phyloP scores from a whole-genome alignment of 805 yeast species.

The Candida multigemmis region DNA sequence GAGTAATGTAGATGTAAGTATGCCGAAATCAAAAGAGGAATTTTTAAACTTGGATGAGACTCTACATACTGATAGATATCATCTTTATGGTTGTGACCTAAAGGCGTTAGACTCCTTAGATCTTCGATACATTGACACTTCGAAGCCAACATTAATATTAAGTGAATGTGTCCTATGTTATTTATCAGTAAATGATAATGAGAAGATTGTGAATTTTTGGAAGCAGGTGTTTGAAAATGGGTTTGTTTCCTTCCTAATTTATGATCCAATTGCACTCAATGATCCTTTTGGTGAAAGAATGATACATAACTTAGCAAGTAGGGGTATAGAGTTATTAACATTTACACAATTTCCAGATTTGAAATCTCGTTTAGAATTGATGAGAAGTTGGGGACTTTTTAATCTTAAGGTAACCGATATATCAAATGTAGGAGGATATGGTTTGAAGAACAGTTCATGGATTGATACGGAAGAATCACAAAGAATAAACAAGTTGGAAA shows the following conservation, averaged over 20 bases:
- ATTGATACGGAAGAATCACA: constrained; percentile 25
- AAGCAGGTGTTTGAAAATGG: constrained; percentile 8
- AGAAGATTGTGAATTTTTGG: constrained; percentile 37
- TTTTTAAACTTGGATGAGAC: constrained; percentile 16
- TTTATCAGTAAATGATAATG: constrained; percentile 41
- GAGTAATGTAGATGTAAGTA: not conserved
- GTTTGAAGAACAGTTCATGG: constrained; percentile 27
- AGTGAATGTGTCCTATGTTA: constrained; percentile 78
- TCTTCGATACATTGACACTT: constrained; percentile 15
- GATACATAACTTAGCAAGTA: constrained; percentile 46
- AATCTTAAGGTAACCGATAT: constrained; percentile 37
- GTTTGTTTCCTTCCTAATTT: constrained; percentile 33
- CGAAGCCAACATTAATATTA: constrained; percentile 49
- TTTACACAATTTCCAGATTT: constrained; percentile 43
- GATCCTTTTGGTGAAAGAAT: constrained; percentile 64
- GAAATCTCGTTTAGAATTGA: constrained; percentile 11
- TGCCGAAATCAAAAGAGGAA: constrained; percentile 9
- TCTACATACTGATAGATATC: constrained; percentile 35
- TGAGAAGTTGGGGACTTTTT: constrained; percentile 12
- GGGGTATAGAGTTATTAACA: constrained; percentile 59
- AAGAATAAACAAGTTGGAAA: constrained; percentile 46
- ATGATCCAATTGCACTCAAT: constrained; percentile 62
- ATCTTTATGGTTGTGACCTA: constrained; percentile 48
- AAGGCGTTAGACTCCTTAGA: constrained; percentile 18
- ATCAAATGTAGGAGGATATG: constrained; percentile 30